Conservation (phyloP, 1,284 basidiomycete species). For the Tremellales sp. region DNA sequence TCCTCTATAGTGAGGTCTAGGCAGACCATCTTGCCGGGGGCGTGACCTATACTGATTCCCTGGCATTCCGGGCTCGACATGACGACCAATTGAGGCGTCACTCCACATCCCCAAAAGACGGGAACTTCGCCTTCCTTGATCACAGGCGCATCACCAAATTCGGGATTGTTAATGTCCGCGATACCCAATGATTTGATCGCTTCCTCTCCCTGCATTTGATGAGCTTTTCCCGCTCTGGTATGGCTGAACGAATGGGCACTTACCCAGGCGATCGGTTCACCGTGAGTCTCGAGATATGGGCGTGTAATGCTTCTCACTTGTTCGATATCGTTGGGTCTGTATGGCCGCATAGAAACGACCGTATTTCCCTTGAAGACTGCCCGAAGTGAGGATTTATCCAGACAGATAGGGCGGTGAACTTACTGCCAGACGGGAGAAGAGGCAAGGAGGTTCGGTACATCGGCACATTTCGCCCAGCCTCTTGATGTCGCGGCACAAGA, state of each 20-base stretch:
- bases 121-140: constrained; percentile 34
- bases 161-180: constrained; percentile 21
- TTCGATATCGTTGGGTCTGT: constrained; percentile 15
- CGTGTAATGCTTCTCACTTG: constrained; percentile 24
- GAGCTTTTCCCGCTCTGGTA: neutral
- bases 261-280: constrained; percentile 36
- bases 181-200: constrained; percentile 29
- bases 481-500: constrained; percentile 24
- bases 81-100: constrained; percentile 33
- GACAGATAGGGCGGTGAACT: neutral
- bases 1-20: constrained; percentile 23
- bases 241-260: constrained; percentile 1
- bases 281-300: constrained; percentile 30
- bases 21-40: constrained; percentile 37
- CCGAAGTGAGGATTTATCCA: too few species aligned
- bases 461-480: constrained; percentile 23
- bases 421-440: constrained; percentile 21
- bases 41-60: constrained; percentile 28
- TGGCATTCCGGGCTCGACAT: constrained; percentile 17
- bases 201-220: constrained; percentile 20
- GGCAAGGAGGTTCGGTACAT: constrained; percentile 30
- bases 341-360: constrained; percentile 44
- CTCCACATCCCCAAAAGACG: constrained; percentile 42
- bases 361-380: constrained; percentile 27
- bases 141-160: constrained; percentile 28